Conservation (phyloP, 192 early-diverging fungal genomes). For the Backusella sp. region DNA sequence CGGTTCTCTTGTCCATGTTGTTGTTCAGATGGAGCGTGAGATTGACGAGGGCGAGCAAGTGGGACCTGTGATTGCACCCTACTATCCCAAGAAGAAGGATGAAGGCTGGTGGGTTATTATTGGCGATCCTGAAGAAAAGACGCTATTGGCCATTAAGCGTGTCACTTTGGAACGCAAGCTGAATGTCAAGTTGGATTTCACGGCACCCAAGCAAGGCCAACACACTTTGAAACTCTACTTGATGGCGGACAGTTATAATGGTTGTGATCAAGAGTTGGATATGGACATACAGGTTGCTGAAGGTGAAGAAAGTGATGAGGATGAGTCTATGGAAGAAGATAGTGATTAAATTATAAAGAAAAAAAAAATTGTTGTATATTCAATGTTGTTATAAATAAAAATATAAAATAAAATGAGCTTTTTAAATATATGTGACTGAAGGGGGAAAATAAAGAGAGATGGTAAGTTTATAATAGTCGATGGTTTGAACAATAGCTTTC, state of each 20-base stretch:
- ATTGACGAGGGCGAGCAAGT: conserved; percentile 67
- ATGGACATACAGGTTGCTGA: conserved; percentile 59
- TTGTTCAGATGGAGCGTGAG: conserved; percentile 80
- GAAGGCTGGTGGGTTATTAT: conserved; percentile 99
- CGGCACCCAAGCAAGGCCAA: conserved; percentile 61
- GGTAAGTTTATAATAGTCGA: too few species aligned
- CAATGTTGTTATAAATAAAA: not conserved
- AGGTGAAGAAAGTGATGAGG: conserved; percentile 53
- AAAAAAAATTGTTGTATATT: not conserved
- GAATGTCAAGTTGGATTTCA: conserved; percentile 75
- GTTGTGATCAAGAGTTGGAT: conserved; percentile 95
- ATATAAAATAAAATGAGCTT: not conserved
- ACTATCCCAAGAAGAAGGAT: conserved; percentile 84
- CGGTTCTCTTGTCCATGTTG: conserved; percentile 65
- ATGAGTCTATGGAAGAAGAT: conserved; percentile 42
- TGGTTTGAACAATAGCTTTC: too few species aligned
- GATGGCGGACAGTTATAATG: conserved; percentile 94
- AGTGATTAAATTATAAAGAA: not conserved
- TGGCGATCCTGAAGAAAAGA: conserved; percentile 74
- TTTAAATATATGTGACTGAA: not conserved
- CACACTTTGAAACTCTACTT: conserved; percentile 75
- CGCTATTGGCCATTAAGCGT: conserved; percentile 89
- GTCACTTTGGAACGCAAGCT: conserved; percentile 61
- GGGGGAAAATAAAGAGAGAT: too few species aligned
- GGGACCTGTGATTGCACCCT: conserved; percentile 88